phyloP scores from a whole-genome alignment of 2,329 filamentous ascomycete genomes.

The Colletotrichum kahawae region DNA sequence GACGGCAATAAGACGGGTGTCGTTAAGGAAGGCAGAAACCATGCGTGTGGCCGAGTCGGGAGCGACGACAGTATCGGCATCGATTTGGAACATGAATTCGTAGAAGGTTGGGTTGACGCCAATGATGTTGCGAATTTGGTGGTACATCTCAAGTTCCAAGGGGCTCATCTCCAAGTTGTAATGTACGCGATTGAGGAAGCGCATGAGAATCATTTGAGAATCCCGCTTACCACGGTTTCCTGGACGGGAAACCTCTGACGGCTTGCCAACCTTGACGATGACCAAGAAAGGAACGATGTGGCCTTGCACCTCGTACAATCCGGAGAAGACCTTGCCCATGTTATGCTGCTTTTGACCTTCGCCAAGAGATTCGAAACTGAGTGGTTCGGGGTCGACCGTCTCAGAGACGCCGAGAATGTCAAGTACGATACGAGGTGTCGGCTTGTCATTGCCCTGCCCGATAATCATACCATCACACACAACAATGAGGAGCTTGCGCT shows the following conservation, averaged over 20 bases:
- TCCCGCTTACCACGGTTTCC: constrained; percentile 99
- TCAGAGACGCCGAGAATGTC: constrained; percentile 97
- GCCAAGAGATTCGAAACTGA: constrained; percentile 95
- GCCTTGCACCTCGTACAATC: constrained; percentile 95
- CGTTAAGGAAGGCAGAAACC: constrained; percentile 87
- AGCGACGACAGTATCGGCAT: constrained; percentile 94
- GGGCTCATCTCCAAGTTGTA: constrained; percentile 97
- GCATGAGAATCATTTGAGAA: constrained; percentile 98
- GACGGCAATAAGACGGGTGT: constrained; percentile 90
- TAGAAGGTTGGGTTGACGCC: constrained; percentile 99
- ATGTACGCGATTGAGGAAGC: constrained; percentile 98
- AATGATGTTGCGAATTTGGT: constrained; percentile 98
- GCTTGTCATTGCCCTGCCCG: constrained; percentile 94
- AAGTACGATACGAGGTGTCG: constrained; percentile 92
- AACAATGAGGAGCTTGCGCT: constrained; percentile 91
- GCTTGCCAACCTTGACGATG: constrained; percentile 96
- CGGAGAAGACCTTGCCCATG: constrained; percentile 98
- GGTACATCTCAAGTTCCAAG: constrained; percentile 96
- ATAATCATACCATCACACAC: constrained; percentile 99
- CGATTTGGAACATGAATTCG: constrained; percentile 94
- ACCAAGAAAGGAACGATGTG: constrained; percentile 98
- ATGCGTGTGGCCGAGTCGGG: constrained; percentile 90
- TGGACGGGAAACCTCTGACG: constrained; percentile 91
- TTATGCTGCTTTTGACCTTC: constrained; percentile 98
- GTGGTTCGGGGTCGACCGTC: constrained; percentile 89